Conservation (phyloP, 2,329 filamentous ascomycete species). For the Pyrenophora seminiperda region DNA sequence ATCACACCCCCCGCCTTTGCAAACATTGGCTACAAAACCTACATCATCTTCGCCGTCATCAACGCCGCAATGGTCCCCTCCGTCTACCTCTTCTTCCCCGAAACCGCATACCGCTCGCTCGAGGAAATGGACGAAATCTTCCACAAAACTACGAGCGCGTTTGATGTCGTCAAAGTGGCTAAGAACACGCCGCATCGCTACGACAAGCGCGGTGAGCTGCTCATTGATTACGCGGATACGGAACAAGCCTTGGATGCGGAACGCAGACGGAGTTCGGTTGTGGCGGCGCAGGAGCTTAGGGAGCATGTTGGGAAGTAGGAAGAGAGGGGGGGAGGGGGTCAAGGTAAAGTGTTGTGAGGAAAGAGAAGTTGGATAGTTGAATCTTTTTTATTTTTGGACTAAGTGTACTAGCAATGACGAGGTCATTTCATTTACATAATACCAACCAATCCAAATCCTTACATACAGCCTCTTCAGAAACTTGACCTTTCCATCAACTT, state of each 20-base stretch:
- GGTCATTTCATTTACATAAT: too few species aligned
- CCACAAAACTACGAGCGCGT: slow-evolving; percentile 58
- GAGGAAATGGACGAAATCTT: slow-evolving; percentile 65
- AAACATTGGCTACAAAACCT: slow-evolving; percentile 61
- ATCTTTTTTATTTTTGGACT: too few species aligned
- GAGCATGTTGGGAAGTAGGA: slow-evolving; percentile 8
- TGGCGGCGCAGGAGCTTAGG: slow-evolving; percentile 12
- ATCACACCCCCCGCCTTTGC: slow-evolving; percentile 66
- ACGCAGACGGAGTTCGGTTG: slow-evolving; percentile 38
- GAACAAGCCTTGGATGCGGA: slow-evolving; percentile 40
- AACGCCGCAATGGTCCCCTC: slow-evolving; percentile 62
- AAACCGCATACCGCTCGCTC: slow-evolving; percentile 58
- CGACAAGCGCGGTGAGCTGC: slow-evolving; percentile 62
- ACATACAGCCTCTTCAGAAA: too few species aligned
- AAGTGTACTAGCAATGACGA: too few species aligned
- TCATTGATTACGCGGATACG: slow-evolving; percentile 57
- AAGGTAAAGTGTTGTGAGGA: slow-evolving; percentile 1
- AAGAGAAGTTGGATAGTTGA: too few species aligned
- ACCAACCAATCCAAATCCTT: too few species aligned
- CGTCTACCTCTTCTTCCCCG: slow-evolving; percentile 66
- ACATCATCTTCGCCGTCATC: slow-evolving; percentile 62
- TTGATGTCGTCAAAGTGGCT: slow-evolving; percentile 58
- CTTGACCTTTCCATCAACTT: too few species aligned
- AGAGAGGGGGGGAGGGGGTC: background rate
- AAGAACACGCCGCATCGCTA: slow-evolving; percentile 60